phyloP scores from a whole-genome alignment of 768 basidiomycete species.

The Podaxis pistillaris region DNA sequence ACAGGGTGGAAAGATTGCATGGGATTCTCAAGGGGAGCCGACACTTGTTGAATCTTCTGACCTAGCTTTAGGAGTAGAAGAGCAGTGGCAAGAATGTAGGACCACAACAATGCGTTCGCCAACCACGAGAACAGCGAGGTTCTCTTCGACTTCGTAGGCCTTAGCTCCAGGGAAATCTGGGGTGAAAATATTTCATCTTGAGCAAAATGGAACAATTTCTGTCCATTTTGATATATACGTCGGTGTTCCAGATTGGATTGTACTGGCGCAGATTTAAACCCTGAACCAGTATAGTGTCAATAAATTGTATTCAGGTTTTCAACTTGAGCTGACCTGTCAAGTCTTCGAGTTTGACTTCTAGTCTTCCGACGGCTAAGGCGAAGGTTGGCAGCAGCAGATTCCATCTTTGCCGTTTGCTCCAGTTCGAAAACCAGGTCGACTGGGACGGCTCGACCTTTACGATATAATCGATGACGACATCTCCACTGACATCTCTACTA shows the following conservation, averaged over 20 bases:
- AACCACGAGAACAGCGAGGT: not conserved
- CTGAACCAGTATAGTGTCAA: conserved; percentile 25
- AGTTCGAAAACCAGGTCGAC: conserved; percentile 13
- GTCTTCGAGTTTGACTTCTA: conserved; percentile 60
- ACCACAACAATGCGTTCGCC: conserved; percentile 17
- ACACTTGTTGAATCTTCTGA: not conserved
- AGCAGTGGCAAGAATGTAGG: conserved; percentile 24
- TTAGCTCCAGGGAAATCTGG: conserved; percentile 36
- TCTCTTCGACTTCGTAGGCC: not conserved
- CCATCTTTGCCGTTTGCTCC: conserved; percentile 38
- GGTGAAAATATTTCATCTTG: conserved; percentile 60
- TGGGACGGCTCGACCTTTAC: conserved; percentile 36
- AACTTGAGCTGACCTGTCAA: conserved; percentile 44
- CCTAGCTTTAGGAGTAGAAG: conserved; percentile 22
- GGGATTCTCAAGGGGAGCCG: not conserved
- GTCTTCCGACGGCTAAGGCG: conserved; percentile 59
- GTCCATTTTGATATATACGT: conserved; percentile 35
- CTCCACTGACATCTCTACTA: conserved; percentile 37
- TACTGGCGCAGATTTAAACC: conserved; percentile 40
- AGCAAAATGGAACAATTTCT: conserved; percentile 54
- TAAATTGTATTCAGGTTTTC: conserved; percentile 11
- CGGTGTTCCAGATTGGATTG: conserved; percentile 60
- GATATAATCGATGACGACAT: conserved; percentile 64
- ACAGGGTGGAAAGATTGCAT: not conserved
- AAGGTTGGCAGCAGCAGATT: conserved; percentile 64